Percentiles rank a stretch among this genome's conserved stretches.
Evolutionary conservation across 2,329 filamentous ascomycete species (phyloP).

Genomic region (Cladosporium sp.): DNA sequence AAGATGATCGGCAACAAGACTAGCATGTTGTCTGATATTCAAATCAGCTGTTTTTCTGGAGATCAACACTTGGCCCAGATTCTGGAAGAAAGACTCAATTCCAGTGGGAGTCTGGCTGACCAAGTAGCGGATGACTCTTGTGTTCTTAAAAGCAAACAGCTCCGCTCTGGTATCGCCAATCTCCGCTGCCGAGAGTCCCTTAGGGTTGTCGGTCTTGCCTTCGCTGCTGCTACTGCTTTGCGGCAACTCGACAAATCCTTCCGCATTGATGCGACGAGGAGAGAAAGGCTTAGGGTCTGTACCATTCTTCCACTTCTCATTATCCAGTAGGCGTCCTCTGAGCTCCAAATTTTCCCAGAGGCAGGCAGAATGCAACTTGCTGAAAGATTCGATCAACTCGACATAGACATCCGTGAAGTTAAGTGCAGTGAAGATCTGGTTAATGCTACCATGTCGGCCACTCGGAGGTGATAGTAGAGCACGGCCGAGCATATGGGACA

Average conservation of each 20-base stretch:
- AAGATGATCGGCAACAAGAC: constrained; percentile 61
- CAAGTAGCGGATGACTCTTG: constrained; percentile 68
- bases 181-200: constrained; percentile 5
- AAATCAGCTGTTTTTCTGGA: constrained; percentile 64
- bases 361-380: constrained; percentile 70
- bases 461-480: constrained; percentile 16
- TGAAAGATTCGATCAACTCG: constrained; percentile 67
- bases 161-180: constrained; percentile 16
- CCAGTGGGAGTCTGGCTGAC: constrained; percentile 73
- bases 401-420: constrained; percentile 83
- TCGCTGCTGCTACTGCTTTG: constrained; percentile 15
- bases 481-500: constrained; percentile 64
- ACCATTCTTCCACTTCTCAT: constrained; percentile 56
- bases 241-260: constrained; percentile 24
- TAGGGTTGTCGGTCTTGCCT: constrained; percentile 10
- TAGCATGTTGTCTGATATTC: constrained; percentile 57
- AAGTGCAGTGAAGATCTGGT: constrained; percentile 66
- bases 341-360: constrained; percentile 81
- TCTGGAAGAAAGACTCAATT: constrained; percentile 81
- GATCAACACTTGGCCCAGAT: constrained; percentile 74
- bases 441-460: constrained; percentile 30
- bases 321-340: constrained; percentile 65
- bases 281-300: constrained; percentile 36
- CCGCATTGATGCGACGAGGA: constrained; percentile 25
- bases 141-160: constrained; percentile 61